Conservation (phyloP, 139 green algal species). For the Tetratostichococcus sp. region DNA sequence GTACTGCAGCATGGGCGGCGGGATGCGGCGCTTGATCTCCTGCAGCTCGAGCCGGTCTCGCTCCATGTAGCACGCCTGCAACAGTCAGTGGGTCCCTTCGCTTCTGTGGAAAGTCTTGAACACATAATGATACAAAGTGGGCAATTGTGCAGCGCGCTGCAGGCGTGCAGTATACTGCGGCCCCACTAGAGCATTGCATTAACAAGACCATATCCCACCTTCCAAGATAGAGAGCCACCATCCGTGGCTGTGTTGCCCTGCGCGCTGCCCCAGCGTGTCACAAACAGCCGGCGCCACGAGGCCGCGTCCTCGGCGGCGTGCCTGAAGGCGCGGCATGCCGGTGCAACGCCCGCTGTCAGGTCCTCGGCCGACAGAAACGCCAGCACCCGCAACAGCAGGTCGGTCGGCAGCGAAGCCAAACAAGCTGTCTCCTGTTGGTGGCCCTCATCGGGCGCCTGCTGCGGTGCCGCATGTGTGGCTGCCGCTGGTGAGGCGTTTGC, state of each 20-base stretch:
- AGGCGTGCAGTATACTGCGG: too few relatives aligned
- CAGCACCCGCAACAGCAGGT: constrained; percentile 16
- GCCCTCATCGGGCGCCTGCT: too few relatives aligned
- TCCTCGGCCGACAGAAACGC: constrained; percentile 17
- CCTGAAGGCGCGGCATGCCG: constrained; percentile 4
- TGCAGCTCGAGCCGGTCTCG: constrained; percentile 14
- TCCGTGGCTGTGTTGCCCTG: neutral
- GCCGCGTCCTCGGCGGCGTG: neutral
- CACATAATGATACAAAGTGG: too few relatives aligned
- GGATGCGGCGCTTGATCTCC: constrained; percentile 3
- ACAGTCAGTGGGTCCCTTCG: too few relatives aligned
- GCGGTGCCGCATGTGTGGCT: too few relatives aligned
- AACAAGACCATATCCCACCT: too few relatives aligned
- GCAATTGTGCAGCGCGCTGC: too few relatives aligned
- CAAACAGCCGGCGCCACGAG: constrained; percentile 8
- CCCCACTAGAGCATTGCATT: neutral
- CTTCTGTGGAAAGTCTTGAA: too few relatives aligned
- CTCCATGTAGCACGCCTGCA: constrained; percentile 16
- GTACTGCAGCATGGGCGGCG: constrained; percentile 5
- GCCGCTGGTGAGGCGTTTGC: too few relatives aligned
- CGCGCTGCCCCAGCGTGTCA: neutral
- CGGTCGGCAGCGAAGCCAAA: neutral
- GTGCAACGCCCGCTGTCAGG: constrained; percentile 5
- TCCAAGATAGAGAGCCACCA: neutral
- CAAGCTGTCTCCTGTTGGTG: too few relatives aligned